These are phyloP conservation scores for Perkinsus olseni DNA, from an alignment of 169 alveolate species.

Conservation along the genomic window DNA sequence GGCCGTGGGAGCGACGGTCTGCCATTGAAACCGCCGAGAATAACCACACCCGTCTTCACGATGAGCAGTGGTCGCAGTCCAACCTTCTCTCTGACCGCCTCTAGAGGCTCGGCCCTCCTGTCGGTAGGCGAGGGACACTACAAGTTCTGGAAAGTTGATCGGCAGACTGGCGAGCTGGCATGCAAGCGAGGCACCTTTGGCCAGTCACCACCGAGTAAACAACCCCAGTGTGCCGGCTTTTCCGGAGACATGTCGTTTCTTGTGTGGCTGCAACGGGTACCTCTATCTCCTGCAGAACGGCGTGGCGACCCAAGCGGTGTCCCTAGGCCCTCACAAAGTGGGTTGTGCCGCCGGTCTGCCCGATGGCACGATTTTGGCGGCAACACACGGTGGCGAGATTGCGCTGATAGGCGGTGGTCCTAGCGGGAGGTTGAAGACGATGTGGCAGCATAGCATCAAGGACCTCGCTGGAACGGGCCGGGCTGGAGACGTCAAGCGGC, in stretches of 20 bases:
- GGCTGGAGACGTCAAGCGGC: neutral
- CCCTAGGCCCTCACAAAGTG: neutral
- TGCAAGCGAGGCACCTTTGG: neutral
- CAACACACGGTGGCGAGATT: neutral
- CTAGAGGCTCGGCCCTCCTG: neutral
- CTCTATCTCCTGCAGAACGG: neutral
- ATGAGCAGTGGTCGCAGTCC: neutral
- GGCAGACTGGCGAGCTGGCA: neutral
- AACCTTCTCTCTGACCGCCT: neutral
- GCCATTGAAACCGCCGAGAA: neutral
- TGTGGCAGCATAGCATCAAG: neutral
- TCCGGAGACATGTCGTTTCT: neutral
- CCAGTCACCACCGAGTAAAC: neutral
- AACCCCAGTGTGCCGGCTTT: neutral
- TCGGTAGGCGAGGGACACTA: neutral
- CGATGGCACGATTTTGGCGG: neutral
- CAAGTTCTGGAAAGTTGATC: neutral
- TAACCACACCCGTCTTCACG: neutral
- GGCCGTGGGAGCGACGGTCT: neutral
- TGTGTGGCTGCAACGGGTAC: neutral
- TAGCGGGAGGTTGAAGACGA: neutral
- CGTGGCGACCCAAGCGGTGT: neutral
- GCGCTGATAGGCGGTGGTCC: neutral
- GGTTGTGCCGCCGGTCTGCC: neutral
- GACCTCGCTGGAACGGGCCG: neutral